Evolutionary conservation across 139 green algal genomes (phyloP).

Genomic region (Coelastrella sp.): DNA sequence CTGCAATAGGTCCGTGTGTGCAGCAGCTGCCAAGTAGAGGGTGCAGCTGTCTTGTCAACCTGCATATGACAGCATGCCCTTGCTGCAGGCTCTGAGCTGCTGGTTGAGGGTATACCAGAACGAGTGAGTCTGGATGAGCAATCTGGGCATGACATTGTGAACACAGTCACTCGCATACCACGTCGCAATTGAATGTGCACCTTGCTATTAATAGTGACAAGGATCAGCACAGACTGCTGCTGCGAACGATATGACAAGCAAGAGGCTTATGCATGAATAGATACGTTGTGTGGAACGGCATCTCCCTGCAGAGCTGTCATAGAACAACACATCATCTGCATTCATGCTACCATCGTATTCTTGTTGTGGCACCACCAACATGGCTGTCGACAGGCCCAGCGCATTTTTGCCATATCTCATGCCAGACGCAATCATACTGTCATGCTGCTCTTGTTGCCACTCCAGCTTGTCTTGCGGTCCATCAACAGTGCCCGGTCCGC

Average conservation of each 20-base stretch:
- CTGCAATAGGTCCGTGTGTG: slow-evolving; percentile 56
- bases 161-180: background rate
- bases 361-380: no score
- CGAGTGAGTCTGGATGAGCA: slow-evolving; percentile 45
- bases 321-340: no score
- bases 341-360: no score
- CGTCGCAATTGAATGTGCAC: background rate
- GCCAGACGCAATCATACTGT: background rate
- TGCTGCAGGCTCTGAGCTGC: slow-evolving; percentile 63
- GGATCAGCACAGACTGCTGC: no score
- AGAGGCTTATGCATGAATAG: no score
- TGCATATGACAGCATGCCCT: background rate
- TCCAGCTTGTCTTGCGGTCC: slow-evolving; percentile 72
- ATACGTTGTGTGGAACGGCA: no score
- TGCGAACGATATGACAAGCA: no score
- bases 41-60: background rate
- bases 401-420: no score
- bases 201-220: background rate
- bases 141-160: background rate
- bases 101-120: slow-evolving; percentile 70
- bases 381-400: no score
- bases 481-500: slow-evolving; percentile 80
- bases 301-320: no score
- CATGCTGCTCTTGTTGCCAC: background rate
- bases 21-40: background rate